Evolutionary conservation across 306 rosid genomes (phyloP), one percentile per base, ranked within the genome.

Genomic region (Cicer judaicum): DNA sequence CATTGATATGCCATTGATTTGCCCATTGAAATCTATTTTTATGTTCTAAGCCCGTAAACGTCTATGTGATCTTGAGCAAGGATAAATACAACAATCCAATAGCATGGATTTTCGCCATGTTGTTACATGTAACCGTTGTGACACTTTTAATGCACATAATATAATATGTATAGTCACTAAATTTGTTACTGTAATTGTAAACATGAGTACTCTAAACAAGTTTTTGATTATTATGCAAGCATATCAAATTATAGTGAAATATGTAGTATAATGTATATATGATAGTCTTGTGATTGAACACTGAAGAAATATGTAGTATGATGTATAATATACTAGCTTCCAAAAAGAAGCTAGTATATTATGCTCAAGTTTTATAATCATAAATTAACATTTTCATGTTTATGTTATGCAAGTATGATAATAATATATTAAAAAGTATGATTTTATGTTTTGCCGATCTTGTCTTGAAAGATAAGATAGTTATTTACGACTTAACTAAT

Each of bases 41-140:
- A 94, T 97, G 98, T 81, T 91, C 98, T 13, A 24, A 50, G 80
- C 71, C 95, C 1, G 98, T 94, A 67, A 94, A 94, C 46, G 98
- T 94, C 56, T 91, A 97, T 0, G 87, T 88, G 80, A 81, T 95
- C 56, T 73, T 85, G 12, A 86, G 89, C 86, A 92, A 89, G 89
- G 96, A 93, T 46, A 90, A n/a, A n/a, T 90, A 79, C 75, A 52
- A 88, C 76, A 88, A 88, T 47, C 92, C 88, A 6, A 86, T 92
- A 40, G 90, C 88, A 55, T 83, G 79, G 50, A 59, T 54, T 68
- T 83, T 88, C 70, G 78, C 83, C 73, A 82, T 79, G 78, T 75
- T 86, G 82, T 85, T 87, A 50, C 76, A 83, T 86, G 19, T 1
- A 18, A 18, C 19, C 19, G 1, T 18, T 24, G 63, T 66, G 52